Evolutionary conservation across 192 early-diverging fungal species (phyloP).

Genomic region (Fimicolochytrium jonesii): DNA sequence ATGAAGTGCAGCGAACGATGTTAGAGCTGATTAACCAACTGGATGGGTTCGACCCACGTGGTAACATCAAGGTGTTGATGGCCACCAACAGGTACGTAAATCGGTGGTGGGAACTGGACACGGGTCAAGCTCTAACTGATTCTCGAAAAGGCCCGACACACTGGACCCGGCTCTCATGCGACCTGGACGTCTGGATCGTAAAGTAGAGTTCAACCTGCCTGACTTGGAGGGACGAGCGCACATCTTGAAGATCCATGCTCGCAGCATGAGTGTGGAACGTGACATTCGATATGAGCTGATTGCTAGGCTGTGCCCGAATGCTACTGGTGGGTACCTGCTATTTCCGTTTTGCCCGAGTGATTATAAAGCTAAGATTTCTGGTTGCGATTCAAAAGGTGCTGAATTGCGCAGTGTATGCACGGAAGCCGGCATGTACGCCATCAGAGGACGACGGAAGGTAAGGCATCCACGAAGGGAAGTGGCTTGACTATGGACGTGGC

Average conservation of each 20-base stretch:
- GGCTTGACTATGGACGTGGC: no score
- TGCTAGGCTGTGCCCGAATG: constrained; percentile 97
- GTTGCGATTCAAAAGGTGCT: constrained; percentile 58
- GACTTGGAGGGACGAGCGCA: constrained; percentile 96
- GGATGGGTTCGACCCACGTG: constrained; percentile 98
- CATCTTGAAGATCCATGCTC: constrained; percentile 97
- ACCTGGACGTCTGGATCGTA: constrained; percentile 96
- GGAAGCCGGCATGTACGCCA: constrained; percentile 99
- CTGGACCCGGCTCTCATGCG: constrained; percentile 96
- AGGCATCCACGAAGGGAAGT: background rate
- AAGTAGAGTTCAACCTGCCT: constrained; percentile 96
- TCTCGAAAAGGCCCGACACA: constrained; percentile 80
- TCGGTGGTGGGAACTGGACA: no score
- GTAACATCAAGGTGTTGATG: constrained; percentile 99
- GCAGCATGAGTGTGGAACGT: constrained; percentile 97
- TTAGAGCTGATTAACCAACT: constrained; percentile 99
- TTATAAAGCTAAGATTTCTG: no score
- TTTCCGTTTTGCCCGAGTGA: no score
- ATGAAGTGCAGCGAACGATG: constrained; percentile 99
- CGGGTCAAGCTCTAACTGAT: no score
- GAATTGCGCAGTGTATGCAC: constrained; percentile 98
- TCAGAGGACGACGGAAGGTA: constrained; percentile 69
- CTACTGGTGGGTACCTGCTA: constrained; percentile 51
- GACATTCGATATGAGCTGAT: constrained; percentile 99
- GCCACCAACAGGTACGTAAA: constrained; percentile 79